Evolutionary conservation across 345 rosid species (phyloP).

Genomic region (Pelargonium nanum): DNA sequence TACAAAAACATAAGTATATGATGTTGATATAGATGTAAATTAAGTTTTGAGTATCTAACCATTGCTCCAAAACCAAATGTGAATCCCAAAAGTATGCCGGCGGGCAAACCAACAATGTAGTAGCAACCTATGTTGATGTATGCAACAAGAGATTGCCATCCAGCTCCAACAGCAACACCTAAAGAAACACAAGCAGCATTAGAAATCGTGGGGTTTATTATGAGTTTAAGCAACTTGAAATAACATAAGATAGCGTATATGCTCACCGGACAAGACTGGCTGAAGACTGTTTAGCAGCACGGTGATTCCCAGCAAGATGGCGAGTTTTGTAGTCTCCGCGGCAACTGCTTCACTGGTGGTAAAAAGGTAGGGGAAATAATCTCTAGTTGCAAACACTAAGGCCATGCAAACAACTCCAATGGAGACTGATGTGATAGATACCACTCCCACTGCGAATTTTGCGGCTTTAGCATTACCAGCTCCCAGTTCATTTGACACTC

Average conservation of each 20-base stretch:
- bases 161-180: constrained; percentile 98
- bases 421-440: constrained; percentile 51
- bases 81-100: constrained; percentile 79
- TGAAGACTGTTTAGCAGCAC: constrained; percentile 87
- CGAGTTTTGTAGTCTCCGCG: constrained; percentile 63
- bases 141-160: constrained; percentile 84
- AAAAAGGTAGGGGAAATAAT: constrained; percentile 68
- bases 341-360: constrained; percentile 68
- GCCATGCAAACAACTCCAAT: constrained; percentile 55
- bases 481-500: constrained; percentile 89
- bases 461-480: constrained; percentile 61
- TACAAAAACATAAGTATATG: neutral
- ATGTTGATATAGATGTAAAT: too few species aligned
- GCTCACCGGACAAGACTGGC: constrained; percentile 71
- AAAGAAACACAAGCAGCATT: constrained; percentile 1
- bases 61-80: constrained; percentile 49
- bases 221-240: neutral
- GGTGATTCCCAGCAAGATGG: constrained; percentile 49
- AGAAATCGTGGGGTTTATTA: neutral
- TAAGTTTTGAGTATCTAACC: constrained; percentile 26
- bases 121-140: constrained; percentile 81
- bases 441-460: constrained; percentile 59
- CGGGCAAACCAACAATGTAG: constrained; percentile 72
- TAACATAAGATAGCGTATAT: neutral
- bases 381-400: constrained; percentile 48